phyloP scores from a whole-genome alignment of 2,329 filamentous ascomycete genomes.

The Venturia aucupariae region DNA sequence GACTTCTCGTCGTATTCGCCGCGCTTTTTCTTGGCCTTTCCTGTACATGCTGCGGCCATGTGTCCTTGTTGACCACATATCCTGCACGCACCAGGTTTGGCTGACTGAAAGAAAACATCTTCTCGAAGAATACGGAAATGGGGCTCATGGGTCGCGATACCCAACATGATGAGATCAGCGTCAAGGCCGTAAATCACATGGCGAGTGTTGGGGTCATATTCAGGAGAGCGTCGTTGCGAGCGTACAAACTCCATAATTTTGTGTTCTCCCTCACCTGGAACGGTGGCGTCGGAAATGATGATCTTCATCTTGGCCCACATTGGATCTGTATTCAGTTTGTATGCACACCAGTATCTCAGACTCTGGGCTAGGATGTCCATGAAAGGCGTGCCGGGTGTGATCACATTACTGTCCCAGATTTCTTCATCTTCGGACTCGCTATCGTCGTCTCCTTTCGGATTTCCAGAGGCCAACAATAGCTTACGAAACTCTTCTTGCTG shows the following conservation, averaged over 20 bases:
- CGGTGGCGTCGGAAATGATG: slow-evolving; percentile 96
- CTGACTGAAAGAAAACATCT: slow-evolving; percentile 77
- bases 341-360: slow-evolving; percentile 91
- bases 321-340: slow-evolving; percentile 95
- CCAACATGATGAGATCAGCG: slow-evolving; percentile 97
- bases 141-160: slow-evolving; percentile 91
- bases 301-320: slow-evolving; percentile 85
- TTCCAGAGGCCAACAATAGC: slow-evolving; percentile 65
- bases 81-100: slow-evolving; percentile 70
- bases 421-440: slow-evolving; percentile 63
- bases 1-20: slow-evolving; percentile 78
- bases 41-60: slow-evolving; percentile 75
- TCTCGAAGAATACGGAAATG: slow-evolving; percentile 94
- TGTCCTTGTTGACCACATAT: slow-evolving; percentile 91
- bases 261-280: slow-evolving; percentile 95
- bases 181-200: slow-evolving; percentile 98
- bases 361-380: slow-evolving; percentile 92
- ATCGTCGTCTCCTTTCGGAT: slow-evolving; percentile 49
- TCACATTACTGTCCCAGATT: slow-evolving; percentile 81
- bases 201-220: slow-evolving; percentile 91
- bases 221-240: slow-evolving; percentile 80
- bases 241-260: slow-evolving; percentile 99
- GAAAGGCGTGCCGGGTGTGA: slow-evolving; percentile 94
- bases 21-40: slow-evolving; percentile 66
- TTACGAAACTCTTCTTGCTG: slow-evolving; percentile 85